These are phyloP conservation scores for Medakamo hakoo DNA, from an alignment of 139 green algal genomes.

Conservation along the genomic window DNA sequence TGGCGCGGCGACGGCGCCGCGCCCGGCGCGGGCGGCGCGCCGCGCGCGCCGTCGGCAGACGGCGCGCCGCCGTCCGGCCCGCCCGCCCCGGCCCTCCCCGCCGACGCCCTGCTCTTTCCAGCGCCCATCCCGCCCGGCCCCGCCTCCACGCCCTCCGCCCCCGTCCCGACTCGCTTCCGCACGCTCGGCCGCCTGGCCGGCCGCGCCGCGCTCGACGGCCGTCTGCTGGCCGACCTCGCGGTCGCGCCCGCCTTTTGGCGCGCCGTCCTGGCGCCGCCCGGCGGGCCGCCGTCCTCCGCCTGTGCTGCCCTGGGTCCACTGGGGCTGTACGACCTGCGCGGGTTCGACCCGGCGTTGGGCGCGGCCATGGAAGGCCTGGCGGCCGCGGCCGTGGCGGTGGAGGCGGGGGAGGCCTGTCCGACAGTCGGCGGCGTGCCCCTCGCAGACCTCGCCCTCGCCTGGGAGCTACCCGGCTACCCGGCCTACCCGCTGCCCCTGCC, in stretches of 20 bases:
- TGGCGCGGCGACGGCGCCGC: conserved; percentile 58
- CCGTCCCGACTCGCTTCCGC: conserved; percentile 35
- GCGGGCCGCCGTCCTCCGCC: too few relatives aligned
- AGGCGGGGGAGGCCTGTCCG: background rate
- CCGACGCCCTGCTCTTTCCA: conserved; percentile 78
- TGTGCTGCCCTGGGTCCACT: too few relatives aligned
- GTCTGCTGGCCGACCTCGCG: conserved; percentile 84
- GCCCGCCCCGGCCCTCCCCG: conserved; percentile 24
- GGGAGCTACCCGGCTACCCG: conserved; percentile 62
- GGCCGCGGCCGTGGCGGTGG: conserved; percentile 14
- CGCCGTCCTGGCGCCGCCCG: conserved; percentile 28
- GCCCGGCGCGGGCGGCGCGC: background rate
- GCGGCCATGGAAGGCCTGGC: conserved; percentile 52
- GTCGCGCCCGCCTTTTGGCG: conserved; percentile 74
- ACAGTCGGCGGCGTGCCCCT: conserved; percentile 55
- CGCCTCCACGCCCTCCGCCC: background rate
- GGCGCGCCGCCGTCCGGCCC: background rate
- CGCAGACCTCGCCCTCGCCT: conserved; percentile 86
- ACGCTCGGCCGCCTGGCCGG: conserved; percentile 72
- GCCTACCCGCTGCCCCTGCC: background rate
- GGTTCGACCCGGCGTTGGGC: conserved; percentile 58
- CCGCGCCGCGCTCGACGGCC: conserved; percentile 82
- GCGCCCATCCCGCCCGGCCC: conserved; percentile 31
- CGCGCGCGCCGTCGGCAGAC: background rate
- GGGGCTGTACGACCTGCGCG: conserved; percentile 58